phyloP scores from a whole-genome alignment of 345 rosid genomes.

The Eucalyptus guilfoylei region DNA sequence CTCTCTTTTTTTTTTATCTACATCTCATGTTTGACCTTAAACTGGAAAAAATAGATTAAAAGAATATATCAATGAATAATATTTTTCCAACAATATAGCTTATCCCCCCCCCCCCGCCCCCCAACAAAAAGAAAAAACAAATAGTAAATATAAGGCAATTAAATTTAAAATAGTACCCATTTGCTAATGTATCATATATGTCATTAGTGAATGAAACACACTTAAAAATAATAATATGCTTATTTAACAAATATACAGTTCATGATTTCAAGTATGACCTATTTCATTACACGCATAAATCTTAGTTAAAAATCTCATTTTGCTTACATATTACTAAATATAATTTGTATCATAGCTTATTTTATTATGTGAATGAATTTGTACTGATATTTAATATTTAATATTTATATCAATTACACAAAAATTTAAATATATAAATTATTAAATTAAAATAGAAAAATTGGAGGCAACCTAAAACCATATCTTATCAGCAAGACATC shows the following conservation, averaged over 20 bases:
- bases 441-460: too few species aligned
- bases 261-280: neutral
- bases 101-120: too few species aligned
- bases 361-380: neutral
- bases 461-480: neutral
- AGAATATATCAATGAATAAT: too few species aligned
- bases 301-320: neutral
- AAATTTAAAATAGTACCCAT: neutral
- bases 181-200: neutral
- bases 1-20: rapidly evolving
- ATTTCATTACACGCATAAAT: neutral
- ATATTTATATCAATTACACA: too few species aligned
- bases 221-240: neutral
- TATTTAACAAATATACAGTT: neutral
- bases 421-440: too few species aligned
- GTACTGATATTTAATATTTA: neutral
- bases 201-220: neutral
- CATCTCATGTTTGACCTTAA: neutral
- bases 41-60: neutral
- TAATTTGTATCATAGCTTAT: neutral
- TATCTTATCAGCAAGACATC: neutral
- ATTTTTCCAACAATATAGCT: neutral
- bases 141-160: neutral
- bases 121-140: too few species aligned
- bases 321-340: neutral